Conservation (phyloP, 441 rosid species). For the Croton laevigatus region DNA sequence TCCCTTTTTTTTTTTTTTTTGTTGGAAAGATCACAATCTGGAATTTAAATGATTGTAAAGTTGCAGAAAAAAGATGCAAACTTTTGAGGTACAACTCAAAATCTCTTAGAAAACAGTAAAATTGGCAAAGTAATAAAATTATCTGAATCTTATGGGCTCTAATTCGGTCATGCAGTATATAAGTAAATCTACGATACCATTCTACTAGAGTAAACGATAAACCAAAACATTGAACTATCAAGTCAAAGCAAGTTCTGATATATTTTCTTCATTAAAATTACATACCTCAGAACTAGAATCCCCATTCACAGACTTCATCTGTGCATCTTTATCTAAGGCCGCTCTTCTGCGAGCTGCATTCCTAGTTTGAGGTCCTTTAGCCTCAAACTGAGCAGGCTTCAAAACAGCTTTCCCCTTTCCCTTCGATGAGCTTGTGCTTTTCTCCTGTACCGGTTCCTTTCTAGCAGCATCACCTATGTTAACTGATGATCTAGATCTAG, state of each 20-base stretch:
- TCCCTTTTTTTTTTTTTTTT: too few species aligned
- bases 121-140: neutral
- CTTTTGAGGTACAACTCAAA: neutral
- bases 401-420: conserved; percentile 98
- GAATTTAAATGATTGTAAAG: too few species aligned
- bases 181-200: neutral
- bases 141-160: neutral
- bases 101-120: neutral
- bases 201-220: neutral
- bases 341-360: conserved; percentile 89
- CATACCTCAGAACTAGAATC: conserved; percentile 97
- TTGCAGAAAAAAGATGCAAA: too few species aligned
- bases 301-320: conserved; percentile 61
- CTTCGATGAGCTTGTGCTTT: conserved; percentile 71
- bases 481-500: conserved; percentile 83
- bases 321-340: conserved; percentile 71
- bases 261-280: neutral
- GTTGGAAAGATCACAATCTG: too few species aligned
- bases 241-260: neutral
- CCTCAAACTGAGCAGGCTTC: conserved; percentile 74
- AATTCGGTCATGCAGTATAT: neutral
- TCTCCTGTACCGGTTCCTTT: conserved; percentile 71
- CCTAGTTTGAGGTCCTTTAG: conserved; percentile 95
- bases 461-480: conserved; percentile 67
- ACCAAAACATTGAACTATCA: too few species aligned